Evolutionary conservation across 371 early-diverging fungal species (phyloP).

Genomic region (Mortierella sp.): DNA sequence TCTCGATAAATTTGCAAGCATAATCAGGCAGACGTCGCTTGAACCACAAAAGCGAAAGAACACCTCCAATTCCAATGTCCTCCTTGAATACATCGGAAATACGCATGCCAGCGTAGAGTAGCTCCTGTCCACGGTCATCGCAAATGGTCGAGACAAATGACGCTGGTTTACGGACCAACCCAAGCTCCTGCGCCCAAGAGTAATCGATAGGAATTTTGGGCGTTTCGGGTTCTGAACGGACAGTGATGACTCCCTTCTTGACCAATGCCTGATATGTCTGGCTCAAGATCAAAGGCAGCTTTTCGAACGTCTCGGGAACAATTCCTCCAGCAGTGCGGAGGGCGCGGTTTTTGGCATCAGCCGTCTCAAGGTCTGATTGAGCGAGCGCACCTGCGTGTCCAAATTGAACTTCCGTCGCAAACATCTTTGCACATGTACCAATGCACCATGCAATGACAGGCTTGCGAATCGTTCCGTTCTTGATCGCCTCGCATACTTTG

Average conservation of each 20-base stretch:
- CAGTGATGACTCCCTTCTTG: constrained; percentile 76
- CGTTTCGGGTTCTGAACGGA: constrained; percentile 88
- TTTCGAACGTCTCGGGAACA: constrained; percentile 97
- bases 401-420: constrained; percentile 97
- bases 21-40: constrained; percentile 96
- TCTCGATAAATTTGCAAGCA: constrained; percentile 97
- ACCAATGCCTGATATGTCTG: constrained; percentile 86
- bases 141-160: constrained; percentile 98
- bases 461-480: constrained; percentile 91
- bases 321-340: constrained; percentile 90
- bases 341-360: constrained; percentile 95
- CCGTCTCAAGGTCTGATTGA: constrained; percentile 96
- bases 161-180: constrained; percentile 98
- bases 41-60: constrained; percentile 97
- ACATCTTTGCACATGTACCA: constrained; percentile 98
- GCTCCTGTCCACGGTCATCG: constrained; percentile 98
- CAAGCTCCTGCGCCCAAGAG: constrained; percentile 98
- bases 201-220: constrained; percentile 99
- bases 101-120: constrained; percentile 98
- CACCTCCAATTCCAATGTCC: constrained; percentile 98
- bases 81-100: constrained; percentile 98
- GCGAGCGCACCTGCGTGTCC: constrained; percentile 98
- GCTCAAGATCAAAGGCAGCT: constrained; percentile 86
- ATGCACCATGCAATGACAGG: constrained; percentile 99
- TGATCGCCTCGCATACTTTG: constrained; percentile 93